Evolutionary conservation across 1,139 yeast species (phyloP), one percentile per base, ranked within the genome.

Genomic region (Suzukiozyma palmioleophila): DNA sequence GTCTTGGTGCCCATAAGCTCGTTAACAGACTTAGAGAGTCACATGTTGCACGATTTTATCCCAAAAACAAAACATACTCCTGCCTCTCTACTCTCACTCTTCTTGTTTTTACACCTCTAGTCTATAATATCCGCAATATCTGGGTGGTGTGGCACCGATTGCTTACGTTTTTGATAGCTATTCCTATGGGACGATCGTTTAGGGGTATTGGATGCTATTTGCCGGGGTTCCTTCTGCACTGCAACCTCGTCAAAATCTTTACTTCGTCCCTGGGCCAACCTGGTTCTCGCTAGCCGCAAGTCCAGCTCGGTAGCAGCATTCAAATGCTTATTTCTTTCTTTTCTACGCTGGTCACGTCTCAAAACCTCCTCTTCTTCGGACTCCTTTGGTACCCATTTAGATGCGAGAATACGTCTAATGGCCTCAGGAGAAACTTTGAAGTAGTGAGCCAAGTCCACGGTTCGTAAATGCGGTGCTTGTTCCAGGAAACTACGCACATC

Each of bases 391-490:
- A 61, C 62, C 95, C 96, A 90, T 29, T 73, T 77, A 6, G 95
- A 81, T 53, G 77, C 81, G 45, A 90, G 58, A 9, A 90, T 87
- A 45, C 96, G 72, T 42, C 96, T 65, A 1, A 89, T 75, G 0
- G 94, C 87, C 49, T 89, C 95, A 0, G 95, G 94, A 1, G 95
- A 84, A 3, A 88, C 73, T 40, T 74, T 67, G 59, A 84, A 89
- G 53, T 75, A 74, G 28, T 72, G 66, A 0, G 92, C 84, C 13
- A 90, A 60, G 37, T 81, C 84, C 2, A 70, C 64, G 1, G 83
- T 74, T 8, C 74, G 75, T 42, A 86, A 49, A 24, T 75, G 71
- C 0, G 96, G 96, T 49, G 73, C 60, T 39, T 68, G 66, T 24
- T 62, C 61, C 47, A 79, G 81, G 33, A 89, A 54, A 9, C 68